These are phyloP conservation scores for Cyberlindnera mycetangii DNA, from an alignment of 805 yeast species.

Conservation along the genomic window DNA sequence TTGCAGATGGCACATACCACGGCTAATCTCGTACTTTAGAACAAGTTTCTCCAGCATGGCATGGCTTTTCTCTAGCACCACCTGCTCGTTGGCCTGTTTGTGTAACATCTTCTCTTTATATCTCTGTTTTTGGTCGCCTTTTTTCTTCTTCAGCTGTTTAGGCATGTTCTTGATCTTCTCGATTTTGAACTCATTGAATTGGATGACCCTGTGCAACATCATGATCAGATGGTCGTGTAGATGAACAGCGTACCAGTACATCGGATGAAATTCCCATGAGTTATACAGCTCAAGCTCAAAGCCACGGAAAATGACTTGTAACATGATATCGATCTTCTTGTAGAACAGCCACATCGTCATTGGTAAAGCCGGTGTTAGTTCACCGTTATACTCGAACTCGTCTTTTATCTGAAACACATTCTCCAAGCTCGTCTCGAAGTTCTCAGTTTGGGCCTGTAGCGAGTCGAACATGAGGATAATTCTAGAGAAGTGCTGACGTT, in stretches of 20 bases:
- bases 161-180: constrained; percentile 32
- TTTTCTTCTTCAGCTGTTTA: constrained; percentile 46
- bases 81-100: constrained; percentile 34
- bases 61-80: constrained; percentile 29
- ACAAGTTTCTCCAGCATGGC: constrained; percentile 3
- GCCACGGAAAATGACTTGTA: constrained; percentile 68
- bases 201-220: constrained; percentile 34
- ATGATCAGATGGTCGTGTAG: constrained; percentile 47
- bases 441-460: constrained; percentile 71
- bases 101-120: constrained; percentile 34
- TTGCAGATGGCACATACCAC: constrained; percentile 33
- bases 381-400: constrained; percentile 20
- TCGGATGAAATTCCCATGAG: constrained; percentile 61
- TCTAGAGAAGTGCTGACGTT: constrained; percentile 69
- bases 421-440: constrained; percentile 49
- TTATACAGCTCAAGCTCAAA: constrained; percentile 73
- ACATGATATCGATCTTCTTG: constrained; percentile 67
- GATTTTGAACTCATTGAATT: constrained; percentile 33
- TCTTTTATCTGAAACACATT: constrained; percentile 34
- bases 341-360: constrained; percentile 67
- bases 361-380: constrained; percentile 49
- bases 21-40: constrained; percentile 22
- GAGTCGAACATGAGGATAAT: constrained; percentile 67
- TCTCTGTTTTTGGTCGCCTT: constrained; percentile 47
- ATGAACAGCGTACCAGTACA: constrained; percentile 66